Conservation (phyloP, 805 yeast species). For the Pichia manshurica region DNA sequence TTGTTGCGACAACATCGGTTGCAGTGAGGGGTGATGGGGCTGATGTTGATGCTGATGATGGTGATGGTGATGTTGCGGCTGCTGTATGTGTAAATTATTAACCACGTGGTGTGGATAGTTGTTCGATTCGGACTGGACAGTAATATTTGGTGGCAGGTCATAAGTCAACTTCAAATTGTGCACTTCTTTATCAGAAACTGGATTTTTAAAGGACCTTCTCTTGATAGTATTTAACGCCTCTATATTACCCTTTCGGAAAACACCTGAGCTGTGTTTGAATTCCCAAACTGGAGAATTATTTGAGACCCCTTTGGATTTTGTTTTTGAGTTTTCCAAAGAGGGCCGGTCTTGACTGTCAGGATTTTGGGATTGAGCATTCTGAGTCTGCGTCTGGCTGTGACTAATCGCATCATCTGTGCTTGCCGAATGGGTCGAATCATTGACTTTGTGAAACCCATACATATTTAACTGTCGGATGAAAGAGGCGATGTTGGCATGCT, state of each 20-base stretch:
- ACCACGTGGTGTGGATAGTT: not conserved
- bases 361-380: not conserved
- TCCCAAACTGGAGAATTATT: constrained; percentile 53
- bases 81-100: not conserved
- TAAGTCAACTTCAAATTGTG: constrained; percentile 22
- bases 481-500: constrained; percentile 75
- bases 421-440: constrained; percentile 35
- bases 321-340: not conserved
- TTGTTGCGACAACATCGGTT: not conserved
- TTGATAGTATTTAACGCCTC: constrained; percentile 71
- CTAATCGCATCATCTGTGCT: not conserved
- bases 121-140: not conserved
- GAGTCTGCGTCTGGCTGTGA: not conserved
- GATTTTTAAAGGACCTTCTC: constrained; percentile 50
- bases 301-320: not conserved
- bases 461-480: constrained; percentile 75
- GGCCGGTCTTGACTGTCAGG: not conserved
- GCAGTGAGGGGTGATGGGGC: not conserved
- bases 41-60: constrained; percentile 9
- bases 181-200: constrained; percentile 26
- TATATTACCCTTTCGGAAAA: constrained; percentile 74
- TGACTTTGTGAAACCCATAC: constrained; percentile 78
- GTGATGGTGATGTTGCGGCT: constrained; percentile 10
- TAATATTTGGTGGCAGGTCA: constrained; percentile 8
- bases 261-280: constrained; percentile 75